phyloP scores from a whole-genome alignment of 805 yeast genomes.

The Pichia thaimueangensis region DNA sequence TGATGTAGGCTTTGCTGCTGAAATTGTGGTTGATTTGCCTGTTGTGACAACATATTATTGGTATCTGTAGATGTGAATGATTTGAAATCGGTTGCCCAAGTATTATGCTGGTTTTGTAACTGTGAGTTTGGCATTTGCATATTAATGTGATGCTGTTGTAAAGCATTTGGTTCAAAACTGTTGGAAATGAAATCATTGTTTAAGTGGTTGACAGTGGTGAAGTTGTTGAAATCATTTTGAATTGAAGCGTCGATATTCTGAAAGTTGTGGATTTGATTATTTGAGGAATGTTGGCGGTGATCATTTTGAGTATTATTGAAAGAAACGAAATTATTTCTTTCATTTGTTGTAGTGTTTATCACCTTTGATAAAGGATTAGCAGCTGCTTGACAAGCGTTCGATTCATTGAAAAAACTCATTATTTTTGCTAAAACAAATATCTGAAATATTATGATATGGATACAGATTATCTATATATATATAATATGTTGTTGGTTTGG shows the following conservation, averaged over 20 bases:
- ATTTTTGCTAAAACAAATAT: not conserved
- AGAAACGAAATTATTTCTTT: not conserved
- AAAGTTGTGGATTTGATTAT: not conserved
- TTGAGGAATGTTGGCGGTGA: not conserved
- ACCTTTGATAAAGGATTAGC: slow-evolving; percentile 6
- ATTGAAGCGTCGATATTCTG: not conserved
- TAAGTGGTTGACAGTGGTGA: not conserved
- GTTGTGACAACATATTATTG: not conserved
- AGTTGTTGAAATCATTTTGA: slow-evolving; percentile 4
- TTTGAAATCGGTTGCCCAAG: not conserved
- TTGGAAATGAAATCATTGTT: not conserved
- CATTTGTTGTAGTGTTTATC: not conserved
- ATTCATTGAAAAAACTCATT: slow-evolving; percentile 9
- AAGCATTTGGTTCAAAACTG: not conserved
- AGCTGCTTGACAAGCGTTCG: slow-evolving; percentile 1
- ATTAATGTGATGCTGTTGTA: not conserved
- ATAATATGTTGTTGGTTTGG: not conserved
- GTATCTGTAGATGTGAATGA: not conserved
- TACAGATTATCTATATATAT: no score
- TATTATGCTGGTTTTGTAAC: not conserved
- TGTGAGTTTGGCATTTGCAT: no score
- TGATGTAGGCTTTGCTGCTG: no score
- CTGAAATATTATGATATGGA: not conserved
- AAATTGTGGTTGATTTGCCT: not conserved
- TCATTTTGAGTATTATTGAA: not conserved